Evolutionary conservation across 352 stramenopile genomes (phyloP).

Genomic region (Phytophthora tubulina): DNA sequence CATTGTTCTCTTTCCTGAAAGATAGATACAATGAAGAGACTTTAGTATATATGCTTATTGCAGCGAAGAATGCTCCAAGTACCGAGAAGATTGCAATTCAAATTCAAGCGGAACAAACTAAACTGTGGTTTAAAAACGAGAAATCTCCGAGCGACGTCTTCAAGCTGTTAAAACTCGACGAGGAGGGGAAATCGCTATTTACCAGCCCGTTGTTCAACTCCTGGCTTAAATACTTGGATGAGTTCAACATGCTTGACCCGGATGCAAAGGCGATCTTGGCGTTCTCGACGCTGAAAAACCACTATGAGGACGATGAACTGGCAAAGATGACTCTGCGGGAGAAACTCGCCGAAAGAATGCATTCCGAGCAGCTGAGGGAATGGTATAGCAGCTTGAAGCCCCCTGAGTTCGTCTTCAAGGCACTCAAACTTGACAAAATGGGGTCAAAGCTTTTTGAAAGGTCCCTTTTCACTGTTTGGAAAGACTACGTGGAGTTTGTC

Average conservation of each 20-base stretch:
- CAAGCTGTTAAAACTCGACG: slow-evolving; percentile 12
- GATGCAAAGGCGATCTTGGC: neutral
- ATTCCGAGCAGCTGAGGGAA: slow-evolving; percentile 12
- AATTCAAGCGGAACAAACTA: slow-evolving; percentile 19
- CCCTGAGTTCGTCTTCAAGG: slow-evolving; percentile 1
- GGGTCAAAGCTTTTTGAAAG: slow-evolving; percentile 1
- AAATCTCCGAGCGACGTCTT: neutral
- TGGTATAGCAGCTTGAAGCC: slow-evolving; percentile 17
- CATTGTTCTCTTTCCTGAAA: slow-evolving; percentile 4
- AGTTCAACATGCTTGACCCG: slow-evolving; percentile 2
- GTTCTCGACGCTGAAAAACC: neutral
- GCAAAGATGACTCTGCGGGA: slow-evolving; percentile 1
- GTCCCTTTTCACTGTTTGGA: slow-evolving; percentile 16
- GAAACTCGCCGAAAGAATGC: neutral
- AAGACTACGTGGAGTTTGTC: slow-evolving; percentile 14
- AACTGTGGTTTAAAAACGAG: slow-evolving; percentile 1
- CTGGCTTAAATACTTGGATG: slow-evolving; percentile 13
- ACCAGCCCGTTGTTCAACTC: slow-evolving; percentile 5
- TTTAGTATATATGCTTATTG: slow-evolving; percentile 12
- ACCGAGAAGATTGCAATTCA: slow-evolving; percentile 9
- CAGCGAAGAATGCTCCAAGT: slow-evolving; percentile 16
- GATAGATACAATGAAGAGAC: slow-evolving; percentile 4
- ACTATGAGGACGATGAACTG: neutral
- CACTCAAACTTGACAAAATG: slow-evolving; percentile 5
- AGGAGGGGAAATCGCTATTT: slow-evolving; percentile 1